Base-by-base conservation (phyloP, 192 early-diverging fungal genomes). In the Lobosporangium transversale region DNA sequence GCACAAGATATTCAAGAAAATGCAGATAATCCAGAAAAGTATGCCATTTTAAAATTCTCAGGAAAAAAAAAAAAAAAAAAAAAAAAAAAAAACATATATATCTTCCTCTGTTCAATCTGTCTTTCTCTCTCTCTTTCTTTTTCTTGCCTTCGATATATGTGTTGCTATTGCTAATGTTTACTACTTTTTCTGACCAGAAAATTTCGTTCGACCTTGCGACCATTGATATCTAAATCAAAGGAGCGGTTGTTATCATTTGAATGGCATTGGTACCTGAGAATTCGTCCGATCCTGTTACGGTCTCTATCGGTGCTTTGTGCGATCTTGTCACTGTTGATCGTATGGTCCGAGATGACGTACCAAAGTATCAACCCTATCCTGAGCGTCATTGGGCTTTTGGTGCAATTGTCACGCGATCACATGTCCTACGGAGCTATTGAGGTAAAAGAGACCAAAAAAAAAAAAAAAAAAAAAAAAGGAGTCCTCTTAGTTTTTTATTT, bases 341-440 rank as follows among this genome's bases (percentile, higher is more conserved):
- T 98, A 29, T 98, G 97, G 97, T 97, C 95, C 4, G 97, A 98
- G 79, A 84, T 95, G 32, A 96, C 94, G 0, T 97, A 97, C 69
- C 93, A 95, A 58, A 60, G 90, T 30, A 53, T 74, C 12, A 78
- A 81, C 23, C 88, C 90, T 29, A 81, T 85, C 6, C 68, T 97
- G 42, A 94, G 92, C 6, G 86, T 94, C 53, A 90, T 96, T 50
- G 87, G 83, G 56, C 94, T 49, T 55, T 89, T 78, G 79, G 84
- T 53, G 61, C 86, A 27, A 53, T 79, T 78, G 79, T 85, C 12
- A 52, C 83, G 58, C 26, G 63, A 76, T 51, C 58, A 48, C 27
- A 55, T 76, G 31, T 83, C 86, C 11, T 91, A 91, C 67, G 85
- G 87, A 43, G 83, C 83, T 12, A 85, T 91, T 42, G 91, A 93